These are phyloP conservation scores for Plectosphaerella plurivora DNA, from an alignment of 2,329 filamentous ascomycete species.

Conservation along the genomic window DNA sequence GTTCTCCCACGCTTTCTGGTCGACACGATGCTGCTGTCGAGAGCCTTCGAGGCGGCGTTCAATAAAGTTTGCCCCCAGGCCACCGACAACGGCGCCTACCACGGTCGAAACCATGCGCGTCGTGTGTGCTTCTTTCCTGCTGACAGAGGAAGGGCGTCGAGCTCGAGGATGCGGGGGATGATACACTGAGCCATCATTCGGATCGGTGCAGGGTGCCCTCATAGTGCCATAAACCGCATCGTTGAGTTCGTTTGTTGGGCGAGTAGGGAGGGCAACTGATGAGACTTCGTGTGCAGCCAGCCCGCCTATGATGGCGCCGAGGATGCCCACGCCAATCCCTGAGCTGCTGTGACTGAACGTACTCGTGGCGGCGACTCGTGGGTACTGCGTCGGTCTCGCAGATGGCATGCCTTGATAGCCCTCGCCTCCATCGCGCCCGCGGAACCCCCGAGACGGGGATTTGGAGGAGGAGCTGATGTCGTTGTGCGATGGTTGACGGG, in stretches of 20 bases:
- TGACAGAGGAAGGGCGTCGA: background rate
- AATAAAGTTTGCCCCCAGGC: conserved; percentile 48
- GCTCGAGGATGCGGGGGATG: conserved; percentile 1
- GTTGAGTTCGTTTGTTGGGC: background rate
- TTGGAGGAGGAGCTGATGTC: conserved; percentile 18
- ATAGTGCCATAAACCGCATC: background rate
- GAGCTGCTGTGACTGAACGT: conserved; percentile 44
- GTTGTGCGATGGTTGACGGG: background rate
- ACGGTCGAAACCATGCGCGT: conserved; percentile 42
- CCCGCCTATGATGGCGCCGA: conserved; percentile 51
- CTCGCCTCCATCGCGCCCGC: background rate
- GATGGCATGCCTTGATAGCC: background rate
- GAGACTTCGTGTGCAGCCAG: conserved; percentile 45
- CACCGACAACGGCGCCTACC: conserved; percentile 50
- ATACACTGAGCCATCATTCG: background rate
- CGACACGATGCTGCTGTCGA: conserved; percentile 24
- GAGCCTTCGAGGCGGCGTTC: conserved; percentile 37
- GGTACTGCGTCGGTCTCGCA: conserved; percentile 32
- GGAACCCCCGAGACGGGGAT: conserved; percentile 8
- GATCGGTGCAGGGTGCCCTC: background rate
- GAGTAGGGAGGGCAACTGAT: conserved; percentile 26
- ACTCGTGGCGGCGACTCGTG: conserved; percentile 34
- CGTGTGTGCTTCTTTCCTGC: conserved; percentile 18
- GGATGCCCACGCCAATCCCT: conserved; percentile 45
- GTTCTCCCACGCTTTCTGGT: conserved; percentile 26